Conservation (phyloP, 805 yeast genomes). For the Monosporozyma siamensis region DNA sequence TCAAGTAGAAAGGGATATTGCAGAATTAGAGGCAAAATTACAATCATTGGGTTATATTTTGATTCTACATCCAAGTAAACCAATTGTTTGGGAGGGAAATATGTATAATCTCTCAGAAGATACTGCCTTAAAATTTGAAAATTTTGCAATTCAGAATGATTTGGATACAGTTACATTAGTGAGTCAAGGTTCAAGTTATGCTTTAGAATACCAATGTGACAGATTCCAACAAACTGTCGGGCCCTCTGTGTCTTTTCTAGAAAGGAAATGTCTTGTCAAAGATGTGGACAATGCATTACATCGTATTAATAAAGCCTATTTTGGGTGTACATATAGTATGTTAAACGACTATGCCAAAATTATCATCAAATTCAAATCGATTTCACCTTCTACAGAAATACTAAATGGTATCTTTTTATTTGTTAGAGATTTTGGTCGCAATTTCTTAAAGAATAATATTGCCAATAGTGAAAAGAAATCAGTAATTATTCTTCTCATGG, state of each 20-base stretch:
- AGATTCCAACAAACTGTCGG: slow-evolving; percentile 50
- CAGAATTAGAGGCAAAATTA: slow-evolving; percentile 21
- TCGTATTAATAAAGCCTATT: slow-evolving; percentile 55
- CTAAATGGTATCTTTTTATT: slow-evolving; percentile 67
- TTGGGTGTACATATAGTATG: slow-evolving; percentile 55
- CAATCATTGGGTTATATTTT: slow-evolving; percentile 50
- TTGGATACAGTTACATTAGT: slow-evolving; percentile 17
- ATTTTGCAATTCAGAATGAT: slow-evolving; percentile 15
- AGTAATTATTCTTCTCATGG: slow-evolving; percentile 57
- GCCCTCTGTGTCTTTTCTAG: slow-evolving; percentile 45
- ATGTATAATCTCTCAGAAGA: slow-evolving; percentile 43
- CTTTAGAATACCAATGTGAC: slow-evolving; percentile 47
- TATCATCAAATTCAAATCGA: slow-evolving; percentile 45
- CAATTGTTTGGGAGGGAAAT: slow-evolving; percentile 85
- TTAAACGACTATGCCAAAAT: slow-evolving; percentile 50
- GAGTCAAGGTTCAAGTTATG: slow-evolving; percentile 52
- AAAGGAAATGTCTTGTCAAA: slow-evolving; percentile 59
- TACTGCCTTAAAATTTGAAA: slow-evolving; percentile 10
- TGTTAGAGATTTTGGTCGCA: slow-evolving; percentile 73
- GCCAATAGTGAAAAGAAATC: slow-evolving; percentile 48
- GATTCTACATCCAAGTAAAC: slow-evolving; percentile 69
- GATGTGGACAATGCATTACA: slow-evolving; percentile 65
- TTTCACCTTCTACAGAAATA: slow-evolving; percentile 62
- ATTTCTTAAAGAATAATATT: slow-evolving; percentile 56
- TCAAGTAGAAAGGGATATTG: slow-evolving; percentile 21